Evolutionary conservation across 108 stramenopile genomes (phyloP).

Genomic region (Discostella stelligeroides): DNA sequence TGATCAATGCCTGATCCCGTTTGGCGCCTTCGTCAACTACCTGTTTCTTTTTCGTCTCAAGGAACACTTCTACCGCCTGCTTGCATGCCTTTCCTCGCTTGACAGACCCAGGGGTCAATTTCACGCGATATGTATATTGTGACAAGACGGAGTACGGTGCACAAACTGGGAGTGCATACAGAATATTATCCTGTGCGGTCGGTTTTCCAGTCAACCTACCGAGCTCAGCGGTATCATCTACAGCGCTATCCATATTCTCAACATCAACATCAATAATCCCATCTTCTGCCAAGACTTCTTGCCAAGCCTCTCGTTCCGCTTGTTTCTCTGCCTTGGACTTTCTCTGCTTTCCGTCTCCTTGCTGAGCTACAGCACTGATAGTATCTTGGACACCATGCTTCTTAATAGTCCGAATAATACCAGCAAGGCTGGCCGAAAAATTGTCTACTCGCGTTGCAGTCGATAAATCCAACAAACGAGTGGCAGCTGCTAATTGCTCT

Average conservation of each 20-base stretch:
- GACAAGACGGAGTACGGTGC: slow-evolving; percentile 91
- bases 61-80: slow-evolving; percentile 80
- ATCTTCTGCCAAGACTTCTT: slow-evolving; percentile 79
- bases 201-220: slow-evolving; percentile 86
- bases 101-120: slow-evolving; percentile 82
- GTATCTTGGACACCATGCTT: slow-evolving; percentile 59
- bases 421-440: slow-evolving; percentile 83
- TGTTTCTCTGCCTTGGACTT: slow-evolving; percentile 81
- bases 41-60: slow-evolving; percentile 43
- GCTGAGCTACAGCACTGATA: slow-evolving; percentile 9
- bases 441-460: slow-evolving; percentile 72
- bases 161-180: slow-evolving; percentile 92
- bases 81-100: slow-evolving; percentile 90
- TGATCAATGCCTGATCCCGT: slow-evolving; percentile 68
- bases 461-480: slow-evolving; percentile 64
- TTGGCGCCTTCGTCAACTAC: slow-evolving; percentile 43
- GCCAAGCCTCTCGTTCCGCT: slow-evolving; percentile 74
- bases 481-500: slow-evolving; percentile 65
- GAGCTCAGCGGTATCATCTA: slow-evolving; percentile 81
- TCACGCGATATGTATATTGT: slow-evolving; percentile 87
- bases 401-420: slow-evolving; percentile 79
- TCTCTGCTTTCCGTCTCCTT: slow-evolving; percentile 49
- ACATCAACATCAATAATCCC: slow-evolving; percentile 65
- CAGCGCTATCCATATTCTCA: slow-evolving; percentile 57
- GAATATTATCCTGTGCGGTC: slow-evolving; percentile 75